phyloP scores from a whole-genome alignment of 192 early-diverging fungal species.

The Coemansia asiatica region DNA sequence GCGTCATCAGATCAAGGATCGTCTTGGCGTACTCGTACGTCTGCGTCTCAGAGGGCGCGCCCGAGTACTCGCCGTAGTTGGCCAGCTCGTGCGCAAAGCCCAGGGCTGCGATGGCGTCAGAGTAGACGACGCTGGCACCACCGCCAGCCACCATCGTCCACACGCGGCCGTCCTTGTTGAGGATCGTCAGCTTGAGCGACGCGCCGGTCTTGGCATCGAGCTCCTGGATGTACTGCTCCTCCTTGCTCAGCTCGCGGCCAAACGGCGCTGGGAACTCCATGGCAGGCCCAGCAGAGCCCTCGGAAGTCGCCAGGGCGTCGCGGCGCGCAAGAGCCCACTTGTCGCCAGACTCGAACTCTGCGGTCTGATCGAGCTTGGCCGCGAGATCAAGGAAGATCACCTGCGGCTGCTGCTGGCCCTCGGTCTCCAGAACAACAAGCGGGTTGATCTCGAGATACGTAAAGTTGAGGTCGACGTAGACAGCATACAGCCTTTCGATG shows the following conservation, averaged over 20 bases:
- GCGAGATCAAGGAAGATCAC: constrained; percentile 95
- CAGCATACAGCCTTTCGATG: constrained; percentile 87
- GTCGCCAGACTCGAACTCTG: constrained; percentile 93
- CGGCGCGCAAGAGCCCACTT: constrained; percentile 92
- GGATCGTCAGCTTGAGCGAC: constrained; percentile 94
- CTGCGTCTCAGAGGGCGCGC: constrained; percentile 98
- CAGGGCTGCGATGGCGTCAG: constrained; percentile 97
- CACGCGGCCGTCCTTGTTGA: constrained; percentile 93
- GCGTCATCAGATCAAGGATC: constrained; percentile 97
- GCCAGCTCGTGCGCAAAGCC: constrained; percentile 93
- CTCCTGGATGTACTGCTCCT: constrained; percentile 98
- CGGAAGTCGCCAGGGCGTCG: constrained; percentile 51
- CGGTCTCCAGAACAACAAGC: constrained; percentile 83
- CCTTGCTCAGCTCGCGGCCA: constrained; percentile 91
- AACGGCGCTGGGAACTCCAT: constrained; percentile 98
- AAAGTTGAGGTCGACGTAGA: constrained; percentile 96
- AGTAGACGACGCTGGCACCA: constrained; percentile 97
- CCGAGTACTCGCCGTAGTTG: constrained; percentile 99
- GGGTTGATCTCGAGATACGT: constrained; percentile 99
- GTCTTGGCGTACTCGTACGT: constrained; percentile 99
- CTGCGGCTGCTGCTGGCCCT: constrained; percentile 59
- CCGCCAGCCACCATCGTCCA: constrained; percentile 99
- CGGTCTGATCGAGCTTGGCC: constrained; percentile 98
- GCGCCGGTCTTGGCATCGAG: constrained; percentile 98
- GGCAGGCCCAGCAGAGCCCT: constrained; percentile 64